Conservation (phyloP, 305 asterid species). For the Nicotiana rustica region DNA sequence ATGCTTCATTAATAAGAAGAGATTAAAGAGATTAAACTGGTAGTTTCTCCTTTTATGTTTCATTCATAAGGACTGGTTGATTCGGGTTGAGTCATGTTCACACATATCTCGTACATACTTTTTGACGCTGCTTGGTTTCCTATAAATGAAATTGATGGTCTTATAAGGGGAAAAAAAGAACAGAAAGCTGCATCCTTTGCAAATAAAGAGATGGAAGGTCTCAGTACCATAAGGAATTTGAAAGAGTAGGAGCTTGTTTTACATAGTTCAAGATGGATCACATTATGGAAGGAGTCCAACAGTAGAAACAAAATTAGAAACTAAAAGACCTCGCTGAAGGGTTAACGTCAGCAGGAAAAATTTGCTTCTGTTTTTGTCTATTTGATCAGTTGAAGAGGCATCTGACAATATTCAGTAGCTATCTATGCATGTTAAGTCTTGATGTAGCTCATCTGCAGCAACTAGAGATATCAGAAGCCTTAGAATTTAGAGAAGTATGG, state of each 20-base stretch:
- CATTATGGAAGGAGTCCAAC: not conserved
- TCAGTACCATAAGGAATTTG: not conserved
- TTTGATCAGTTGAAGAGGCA: slow-evolving; percentile 6
- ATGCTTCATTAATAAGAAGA: not conserved
- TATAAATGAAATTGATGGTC: not conserved
- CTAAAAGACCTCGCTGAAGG: slow-evolving; percentile 19
- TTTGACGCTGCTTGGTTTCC: not conserved
- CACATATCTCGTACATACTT: not conserved
- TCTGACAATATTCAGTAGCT: slow-evolving; percentile 4
- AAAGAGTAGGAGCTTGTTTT: slow-evolving; percentile 2
- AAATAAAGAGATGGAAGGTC: slow-evolving; percentile 16
- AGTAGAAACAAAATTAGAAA: slow-evolving; percentile 5
- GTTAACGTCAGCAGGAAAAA: not conserved
- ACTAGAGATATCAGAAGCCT: slow-evolving; percentile 9
- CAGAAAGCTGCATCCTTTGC: slow-evolving; percentile 7
- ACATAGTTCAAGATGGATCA: not conserved
- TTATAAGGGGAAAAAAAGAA: not conserved
- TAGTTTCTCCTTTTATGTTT: not conserved
- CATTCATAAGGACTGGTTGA: slow-evolving; percentile 21
- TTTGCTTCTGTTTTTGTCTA: not conserved
- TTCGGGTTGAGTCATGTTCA: not conserved
- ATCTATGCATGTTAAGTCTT: not conserved
- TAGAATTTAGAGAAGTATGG: not conserved
- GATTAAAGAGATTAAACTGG: not conserved
- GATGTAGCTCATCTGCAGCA: slow-evolving; percentile 18